Evolutionary conservation across 2,329 filamentous ascomycete species (phyloP).

Genomic region (Hypoxylon sp.): DNA sequence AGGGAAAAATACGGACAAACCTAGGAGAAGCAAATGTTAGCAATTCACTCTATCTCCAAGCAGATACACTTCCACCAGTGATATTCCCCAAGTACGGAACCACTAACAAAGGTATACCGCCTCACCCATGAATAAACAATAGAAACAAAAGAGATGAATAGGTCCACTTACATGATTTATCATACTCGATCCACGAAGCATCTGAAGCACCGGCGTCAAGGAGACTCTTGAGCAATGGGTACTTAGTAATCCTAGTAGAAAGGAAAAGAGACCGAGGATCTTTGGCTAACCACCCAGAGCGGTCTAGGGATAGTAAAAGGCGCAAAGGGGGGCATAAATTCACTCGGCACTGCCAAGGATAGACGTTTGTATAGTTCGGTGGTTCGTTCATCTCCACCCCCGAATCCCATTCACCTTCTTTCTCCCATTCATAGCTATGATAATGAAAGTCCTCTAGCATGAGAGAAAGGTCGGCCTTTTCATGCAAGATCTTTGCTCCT

Average conservation of each 20-base stretch:
- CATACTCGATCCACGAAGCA: background rate
- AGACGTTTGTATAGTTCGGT: background rate
- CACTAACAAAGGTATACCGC: background rate
- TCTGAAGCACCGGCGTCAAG: conserved; percentile 13
- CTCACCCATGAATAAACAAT: background rate
- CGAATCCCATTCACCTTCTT: background rate
- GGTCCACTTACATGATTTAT: background rate
- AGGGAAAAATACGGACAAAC: background rate
- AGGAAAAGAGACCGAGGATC: conserved; percentile 9
- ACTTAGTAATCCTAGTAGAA: background rate
- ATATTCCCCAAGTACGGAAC: background rate
- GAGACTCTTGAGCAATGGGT: conserved; percentile 1
- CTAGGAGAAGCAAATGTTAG: background rate
- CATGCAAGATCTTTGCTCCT: conserved; percentile 6
- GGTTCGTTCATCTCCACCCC: background rate
- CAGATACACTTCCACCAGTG: no score
- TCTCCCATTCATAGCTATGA: background rate
- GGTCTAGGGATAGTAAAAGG: conserved; percentile 4
- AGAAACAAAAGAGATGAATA: background rate
- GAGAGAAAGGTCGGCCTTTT: background rate
- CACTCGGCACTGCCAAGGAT: background rate
- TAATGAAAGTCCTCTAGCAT: conserved; percentile 1
- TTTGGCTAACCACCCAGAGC: background rate
- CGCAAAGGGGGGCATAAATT: background rate
- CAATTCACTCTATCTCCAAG: background rate